Evolutionary conservation across 306 rosid genomes (phyloP).

Genomic region (Medicago truncatula): MtrunA17r5.0-ANR NC_053049.1:48196501-48197000

Average conservation of each 20-base stretch:
- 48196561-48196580: not conserved
- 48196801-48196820: slow-evolving; percentile 30
- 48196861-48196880: slow-evolving; percentile 15
- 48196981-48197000: not conserved
- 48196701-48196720: not conserved
- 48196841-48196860: slow-evolving; percentile 24
- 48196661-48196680: slow-evolving; percentile 5
- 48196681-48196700: too few relatives aligned
- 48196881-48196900: slow-evolving; percentile 11
- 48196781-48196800: not conserved
- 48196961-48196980: not conserved
- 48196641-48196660: slow-evolving; percentile 4
- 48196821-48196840: not conserved
- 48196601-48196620: slow-evolving; percentile 40
- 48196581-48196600: slow-evolving; percentile 25
- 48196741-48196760: slow-evolving; percentile 12
- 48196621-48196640: slow-evolving; percentile 22
- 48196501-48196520: slow-evolving; percentile 18
- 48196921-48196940: not conserved
- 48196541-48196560: not conserved
- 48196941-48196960: not conserved
- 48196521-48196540: not conserved
- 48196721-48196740: slow-evolving; percentile 5
- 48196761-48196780: slow-evolving; percentile 37
- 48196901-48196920: not conserved